These are phyloP conservation scores for Teunomyces gatunensis DNA, from an alignment of 805 yeast species.

Conservation along the genomic window DNA sequence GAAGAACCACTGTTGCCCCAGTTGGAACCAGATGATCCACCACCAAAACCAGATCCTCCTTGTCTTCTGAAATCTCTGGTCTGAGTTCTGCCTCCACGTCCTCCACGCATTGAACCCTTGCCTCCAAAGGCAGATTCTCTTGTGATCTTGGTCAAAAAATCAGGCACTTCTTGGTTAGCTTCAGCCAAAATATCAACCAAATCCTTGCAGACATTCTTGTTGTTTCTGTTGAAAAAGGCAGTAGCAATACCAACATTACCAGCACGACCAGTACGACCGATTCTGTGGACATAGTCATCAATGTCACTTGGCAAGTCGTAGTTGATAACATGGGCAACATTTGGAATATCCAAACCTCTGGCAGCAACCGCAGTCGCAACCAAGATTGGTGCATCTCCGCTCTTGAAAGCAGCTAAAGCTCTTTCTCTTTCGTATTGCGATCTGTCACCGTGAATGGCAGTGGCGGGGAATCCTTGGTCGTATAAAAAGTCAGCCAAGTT, in stretches of 20 bases:
- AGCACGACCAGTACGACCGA: slow-evolving; percentile 99
- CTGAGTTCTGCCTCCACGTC: slow-evolving; percentile 47
- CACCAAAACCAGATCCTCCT: slow-evolving; percentile 17
- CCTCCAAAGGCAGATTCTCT: slow-evolving; percentile 67
- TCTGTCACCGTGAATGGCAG: slow-evolving; percentile 99
- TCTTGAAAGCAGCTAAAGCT: slow-evolving; percentile 90
- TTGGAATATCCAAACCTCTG: slow-evolving; percentile 99
- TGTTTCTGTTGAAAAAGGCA: slow-evolving; percentile 96
- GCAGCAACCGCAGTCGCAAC: slow-evolving; percentile 99
- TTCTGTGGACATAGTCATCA: slow-evolving; percentile 98
- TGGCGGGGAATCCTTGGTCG: slow-evolving; percentile 89
- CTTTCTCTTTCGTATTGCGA: slow-evolving; percentile 97
- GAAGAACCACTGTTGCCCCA: slow-evolving; percentile 17
- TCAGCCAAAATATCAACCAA: slow-evolving; percentile 83
- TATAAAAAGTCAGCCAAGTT: slow-evolving; percentile 87
- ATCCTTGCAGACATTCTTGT: slow-evolving; percentile 84
- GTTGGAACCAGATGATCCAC: slow-evolving; percentile 16
- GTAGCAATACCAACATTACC: slow-evolving; percentile 99
- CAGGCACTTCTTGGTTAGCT: slow-evolving; percentile 97
- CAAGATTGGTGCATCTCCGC: slow-evolving; percentile 87
- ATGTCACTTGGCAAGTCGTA: slow-evolving; percentile 95
- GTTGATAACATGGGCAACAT: slow-evolving; percentile 96
- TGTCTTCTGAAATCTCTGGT: slow-evolving; percentile 56
- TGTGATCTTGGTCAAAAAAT: slow-evolving; percentile 73
- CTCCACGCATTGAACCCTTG: slow-evolving; percentile 50